A percentile compares a stretch with the other conserved stretches of the same genome.
These are phyloP conservation scores for Ottelia alismoides DNA, from an alignment of 106 monocot species.

Conservation along the genomic window DNA sequence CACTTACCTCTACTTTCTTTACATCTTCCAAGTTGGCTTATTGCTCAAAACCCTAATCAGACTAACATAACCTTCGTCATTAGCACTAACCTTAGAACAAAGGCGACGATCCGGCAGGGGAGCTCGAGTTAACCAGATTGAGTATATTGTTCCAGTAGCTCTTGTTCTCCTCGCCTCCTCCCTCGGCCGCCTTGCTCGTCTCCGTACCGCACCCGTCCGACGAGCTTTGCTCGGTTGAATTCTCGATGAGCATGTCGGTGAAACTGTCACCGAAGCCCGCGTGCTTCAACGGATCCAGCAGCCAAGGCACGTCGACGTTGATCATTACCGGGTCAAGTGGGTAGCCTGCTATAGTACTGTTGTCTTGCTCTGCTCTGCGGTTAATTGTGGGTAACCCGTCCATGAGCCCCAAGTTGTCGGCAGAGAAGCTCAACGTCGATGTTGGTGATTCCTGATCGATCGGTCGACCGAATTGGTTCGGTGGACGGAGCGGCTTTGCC, in stretches of 20 bases:
- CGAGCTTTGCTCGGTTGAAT: constrained; percentile 22
- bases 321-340: constrained; percentile 2
- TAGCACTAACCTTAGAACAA: no score
- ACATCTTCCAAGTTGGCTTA: no score
- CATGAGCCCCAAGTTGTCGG: constrained; percentile 6
- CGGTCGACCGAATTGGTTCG: neutral
- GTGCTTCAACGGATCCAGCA: constrained; percentile 10
- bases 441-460: constrained; percentile 54
- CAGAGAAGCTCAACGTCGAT: constrained; percentile 59
- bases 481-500: constrained; percentile 19
- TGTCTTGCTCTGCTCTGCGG: neutral
- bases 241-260: constrained; percentile 34
- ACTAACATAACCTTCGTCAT: no score
- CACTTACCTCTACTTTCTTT: no score
- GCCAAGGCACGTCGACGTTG: constrained; percentile 11
- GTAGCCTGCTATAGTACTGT: neutral
- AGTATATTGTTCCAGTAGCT: constrained; percentile 59
- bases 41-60: no score
- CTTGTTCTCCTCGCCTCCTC: constrained; percentile 33
- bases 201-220: constrained; percentile 7
- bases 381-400: no score
- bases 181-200: constrained; percentile 3
- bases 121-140: constrained; percentile 34
- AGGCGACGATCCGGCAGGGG: constrained; percentile 15
- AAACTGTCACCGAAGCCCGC: constrained; percentile 9